Conservation (phyloP, 1,284 basidiomycete species). For the Sporisorium sorghi region DNA sequence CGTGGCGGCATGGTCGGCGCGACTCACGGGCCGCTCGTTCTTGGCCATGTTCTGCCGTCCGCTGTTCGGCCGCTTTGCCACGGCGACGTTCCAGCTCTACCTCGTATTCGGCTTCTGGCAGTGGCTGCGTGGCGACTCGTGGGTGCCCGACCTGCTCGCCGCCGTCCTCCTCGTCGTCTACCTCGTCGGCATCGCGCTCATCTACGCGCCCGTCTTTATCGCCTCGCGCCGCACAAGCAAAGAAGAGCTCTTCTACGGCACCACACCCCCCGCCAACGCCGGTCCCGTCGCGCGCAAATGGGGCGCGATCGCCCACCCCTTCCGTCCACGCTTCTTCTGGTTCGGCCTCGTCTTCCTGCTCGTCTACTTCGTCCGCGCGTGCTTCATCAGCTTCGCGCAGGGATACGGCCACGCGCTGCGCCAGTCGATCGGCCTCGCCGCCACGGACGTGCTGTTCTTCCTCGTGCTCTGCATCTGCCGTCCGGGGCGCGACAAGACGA, state of each 20-base stretch:
- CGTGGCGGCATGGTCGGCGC: constrained; percentile 27
- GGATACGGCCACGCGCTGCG: constrained; percentile 49
- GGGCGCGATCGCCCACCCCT: constrained; percentile 62
- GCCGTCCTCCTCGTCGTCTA: constrained; percentile 52
- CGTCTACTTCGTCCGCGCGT: constrained; percentile 58
- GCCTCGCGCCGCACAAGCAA: constrained; percentile 33
- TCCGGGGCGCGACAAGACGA: constrained; percentile 60
- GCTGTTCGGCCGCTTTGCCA: constrained; percentile 35
- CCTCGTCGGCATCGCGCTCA: constrained; percentile 35
- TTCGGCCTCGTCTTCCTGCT: constrained; percentile 57
- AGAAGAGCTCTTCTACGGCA: constrained; percentile 54
- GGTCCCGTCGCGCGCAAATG: constrained; percentile 29
- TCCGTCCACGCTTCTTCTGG: constrained; percentile 59
- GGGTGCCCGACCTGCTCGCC: constrained; percentile 63
- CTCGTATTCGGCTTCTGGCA: constrained; percentile 66
- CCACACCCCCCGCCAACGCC: constrained; percentile 46
- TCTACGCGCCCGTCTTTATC: constrained; percentile 54
- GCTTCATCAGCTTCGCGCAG: constrained; percentile 64
- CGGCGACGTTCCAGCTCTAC: constrained; percentile 42
- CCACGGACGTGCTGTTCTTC: constrained; percentile 63
- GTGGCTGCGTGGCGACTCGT: constrained; percentile 59
- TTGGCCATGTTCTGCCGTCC: constrained; percentile 47
- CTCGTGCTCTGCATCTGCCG: constrained; percentile 56
- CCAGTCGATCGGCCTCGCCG: constrained; percentile 65
- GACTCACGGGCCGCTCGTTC: constrained; percentile 25